Evolutionary conservation across 1,284 basidiomycete species (phyloP).

Genomic region (Puccinia novopanici): DNA sequence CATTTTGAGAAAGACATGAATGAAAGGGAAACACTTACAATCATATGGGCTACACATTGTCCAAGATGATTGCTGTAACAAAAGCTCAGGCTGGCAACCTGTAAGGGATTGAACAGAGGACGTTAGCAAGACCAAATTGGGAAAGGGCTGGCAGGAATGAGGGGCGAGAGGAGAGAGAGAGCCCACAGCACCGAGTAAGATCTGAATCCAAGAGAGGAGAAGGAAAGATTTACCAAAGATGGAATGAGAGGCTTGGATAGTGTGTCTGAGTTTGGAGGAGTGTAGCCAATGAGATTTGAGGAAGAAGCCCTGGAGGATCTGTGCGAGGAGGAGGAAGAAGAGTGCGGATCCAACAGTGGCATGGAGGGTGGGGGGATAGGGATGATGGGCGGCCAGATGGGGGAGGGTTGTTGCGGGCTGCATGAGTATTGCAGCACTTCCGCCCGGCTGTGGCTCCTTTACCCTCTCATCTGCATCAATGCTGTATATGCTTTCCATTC

Average conservation of each 20-base stretch:
- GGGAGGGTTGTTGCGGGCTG: constrained; percentile 57
- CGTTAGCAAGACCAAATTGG: constrained; percentile 55
- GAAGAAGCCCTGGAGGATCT: constrained; percentile 78
- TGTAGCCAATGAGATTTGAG: constrained; percentile 91
- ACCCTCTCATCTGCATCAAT: no score
- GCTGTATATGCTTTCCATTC: no score
- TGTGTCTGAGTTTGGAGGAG: constrained; percentile 69
- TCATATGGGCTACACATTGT: constrained; percentile 70
- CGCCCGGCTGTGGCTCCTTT: no score
- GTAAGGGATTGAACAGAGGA: constrained; percentile 55
- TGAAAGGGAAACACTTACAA: constrained; percentile 44
- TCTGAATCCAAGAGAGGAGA: constrained; percentile 69
- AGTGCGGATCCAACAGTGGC: constrained; percentile 56
- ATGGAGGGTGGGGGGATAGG: constrained; percentile 57
- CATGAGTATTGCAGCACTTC: no score
- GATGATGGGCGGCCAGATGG: constrained; percentile 53
- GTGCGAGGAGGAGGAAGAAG: constrained; percentile 60
- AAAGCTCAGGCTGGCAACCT: constrained; percentile 68
- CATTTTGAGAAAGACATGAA: constrained; percentile 61
- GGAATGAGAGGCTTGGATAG: constrained; percentile 73
- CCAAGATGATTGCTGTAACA: constrained; percentile 72
- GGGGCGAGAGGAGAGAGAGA: constrained; percentile 62
- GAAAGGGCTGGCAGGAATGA: constrained; percentile 62
- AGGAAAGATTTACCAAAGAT: constrained; percentile 82
- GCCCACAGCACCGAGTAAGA: constrained; percentile 64